Evolutionary conservation across 192 early-diverging fungal species (phyloP).

Genomic region (Coemansia sp.): DNA sequence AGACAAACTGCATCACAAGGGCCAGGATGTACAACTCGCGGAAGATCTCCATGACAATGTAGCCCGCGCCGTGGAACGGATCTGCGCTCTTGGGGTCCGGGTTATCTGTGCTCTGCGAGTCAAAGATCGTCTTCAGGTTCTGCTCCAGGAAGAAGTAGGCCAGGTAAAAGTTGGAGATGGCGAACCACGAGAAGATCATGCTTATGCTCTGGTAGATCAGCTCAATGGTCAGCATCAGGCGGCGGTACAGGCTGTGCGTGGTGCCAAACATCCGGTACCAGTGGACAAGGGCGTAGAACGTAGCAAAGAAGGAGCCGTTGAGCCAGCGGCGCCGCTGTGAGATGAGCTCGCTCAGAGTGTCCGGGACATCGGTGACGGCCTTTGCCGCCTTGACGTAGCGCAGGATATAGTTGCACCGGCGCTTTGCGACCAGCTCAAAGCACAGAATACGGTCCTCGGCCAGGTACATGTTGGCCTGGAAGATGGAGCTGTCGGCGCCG

Average conservation of each 20-base stretch:
- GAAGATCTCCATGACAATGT: slow-evolving; percentile 59
- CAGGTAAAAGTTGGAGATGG: slow-evolving; percentile 84
- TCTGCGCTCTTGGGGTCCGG: slow-evolving; percentile 45
- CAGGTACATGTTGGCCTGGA: slow-evolving; percentile 91
- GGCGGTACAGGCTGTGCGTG: slow-evolving; percentile 66
- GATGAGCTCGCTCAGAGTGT: slow-evolving; percentile 84
- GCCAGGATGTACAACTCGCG: slow-evolving; percentile 74
- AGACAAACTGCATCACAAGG: slow-evolving; percentile 77
- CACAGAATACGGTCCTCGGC: slow-evolving; percentile 91
- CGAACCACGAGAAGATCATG: slow-evolving; percentile 87
- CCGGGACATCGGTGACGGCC: slow-evolving; percentile 93
- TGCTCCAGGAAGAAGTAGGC: slow-evolving; percentile 78
- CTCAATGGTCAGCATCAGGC: slow-evolving; percentile 68
- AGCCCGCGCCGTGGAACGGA: slow-evolving; percentile 59
- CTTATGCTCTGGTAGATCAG: slow-evolving; percentile 77
- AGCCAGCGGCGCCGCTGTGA: slow-evolving; percentile 96
- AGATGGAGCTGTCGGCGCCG: slow-evolving; percentile 63
- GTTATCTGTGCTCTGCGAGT: slow-evolving; percentile 16
- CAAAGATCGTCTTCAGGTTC: slow-evolving; percentile 41
- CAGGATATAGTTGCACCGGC: slow-evolving; percentile 68
- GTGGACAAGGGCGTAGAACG: slow-evolving; percentile 76
- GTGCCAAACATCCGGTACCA: slow-evolving; percentile 72
- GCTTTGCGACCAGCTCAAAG: slow-evolving; percentile 89
- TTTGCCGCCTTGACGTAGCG: slow-evolving; percentile 84
- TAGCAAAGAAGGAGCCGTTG: slow-evolving; percentile 93